Conservation (phyloP, 2,329 filamentous ascomycete species). For the Xylaria digitata region DNA sequence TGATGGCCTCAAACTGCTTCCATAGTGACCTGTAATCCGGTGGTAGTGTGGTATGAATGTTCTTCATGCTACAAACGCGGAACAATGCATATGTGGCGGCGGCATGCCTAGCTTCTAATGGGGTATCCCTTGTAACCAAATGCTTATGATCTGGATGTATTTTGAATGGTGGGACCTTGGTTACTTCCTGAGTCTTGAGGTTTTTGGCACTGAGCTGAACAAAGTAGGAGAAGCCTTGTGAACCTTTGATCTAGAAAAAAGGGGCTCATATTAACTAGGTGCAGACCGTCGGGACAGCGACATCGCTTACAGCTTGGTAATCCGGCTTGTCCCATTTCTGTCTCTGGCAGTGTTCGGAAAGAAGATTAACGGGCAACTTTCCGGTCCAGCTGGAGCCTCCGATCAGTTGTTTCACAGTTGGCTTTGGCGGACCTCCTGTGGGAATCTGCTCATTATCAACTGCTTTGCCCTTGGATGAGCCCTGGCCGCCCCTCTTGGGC, state of each 20-base stretch:
- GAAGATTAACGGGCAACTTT: constrained; percentile 91
- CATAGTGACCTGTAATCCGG: constrained; percentile 90
- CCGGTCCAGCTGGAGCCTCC: constrained; percentile 97
- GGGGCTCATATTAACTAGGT: constrained; percentile 42
- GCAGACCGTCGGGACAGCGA: constrained; percentile 35
- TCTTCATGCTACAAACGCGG: constrained; percentile 93
- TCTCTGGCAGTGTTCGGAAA: constrained; percentile 95
- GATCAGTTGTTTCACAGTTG: constrained; percentile 82
- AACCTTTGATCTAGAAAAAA: constrained; percentile 66
- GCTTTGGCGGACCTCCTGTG: constrained; percentile 63
- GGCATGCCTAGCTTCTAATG: constrained; percentile 92
- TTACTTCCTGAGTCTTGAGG: constrained; percentile 82
- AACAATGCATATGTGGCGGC: constrained; percentile 93
- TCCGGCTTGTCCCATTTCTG: constrained; percentile 96
- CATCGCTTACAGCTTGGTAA: constrained; percentile 76
- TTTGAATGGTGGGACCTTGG: constrained; percentile 82
- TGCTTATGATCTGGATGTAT: constrained; percentile 81
- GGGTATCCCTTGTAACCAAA: constrained; percentile 78
- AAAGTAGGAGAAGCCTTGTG: constrained; percentile 80
- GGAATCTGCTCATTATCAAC: constrained; percentile 50
- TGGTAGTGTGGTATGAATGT: constrained; percentile 92
- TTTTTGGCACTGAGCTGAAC: constrained; percentile 82
- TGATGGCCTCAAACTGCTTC: constrained; percentile 89
- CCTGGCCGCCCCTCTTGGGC: constrained; percentile 55
- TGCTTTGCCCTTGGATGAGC: constrained; percentile 41